Base-by-base conservation (phyloP, 148 eudicot genomes). In the Suaeda aralocaspica region DNA sequence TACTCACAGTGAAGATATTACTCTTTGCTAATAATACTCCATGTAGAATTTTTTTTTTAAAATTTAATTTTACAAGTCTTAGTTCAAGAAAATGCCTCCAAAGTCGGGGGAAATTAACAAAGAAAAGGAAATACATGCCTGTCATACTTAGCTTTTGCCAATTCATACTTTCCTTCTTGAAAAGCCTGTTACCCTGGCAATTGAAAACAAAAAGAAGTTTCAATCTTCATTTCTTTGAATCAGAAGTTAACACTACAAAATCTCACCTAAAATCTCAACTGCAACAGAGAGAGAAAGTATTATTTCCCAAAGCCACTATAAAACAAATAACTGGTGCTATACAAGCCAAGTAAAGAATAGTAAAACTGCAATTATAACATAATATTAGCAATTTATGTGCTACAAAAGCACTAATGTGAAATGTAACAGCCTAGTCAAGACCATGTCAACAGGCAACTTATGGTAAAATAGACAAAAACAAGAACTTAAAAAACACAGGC, bases 81-180 rank as follows among this genome's bases (percentile, higher is more conserved):
- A 30, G 25, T 66, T 34, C 29, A 59, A 52, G 48, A 39, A 16
- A 29, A 50, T n/a, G 65, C 36, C 21, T 18, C 21, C 7, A 22
- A 1, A 33, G 26, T 31, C 9, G 10, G 41, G 41, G 41, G n/a
- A n/a, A n/a, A n/a, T n/a, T n/a, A n/a, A n/a, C n/a, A n/a, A 51
- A 67, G 44, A 16, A 44, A 52, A 65, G 52, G 39, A 18, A 71
- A 49, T 46, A 77, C 84, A 42, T 81, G 73, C 96, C 89, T 91
- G 71, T 94, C 99, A 81, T 94, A 94, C 86, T 94, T 94, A 33
- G 99, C 96, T 79, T 89, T 94, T 10, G 97, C 99, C 66, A 94
- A 84, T 80, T 85, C 97, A 73, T 79, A 91, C 80, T 94, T 94
- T 51, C 82, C 99, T 94, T 97, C 82, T 94, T 91, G 80, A 94